Evolutionary conservation across 176 grass and related monocot species (phyloP).

Genomic region (Avena insularis): DNA sequence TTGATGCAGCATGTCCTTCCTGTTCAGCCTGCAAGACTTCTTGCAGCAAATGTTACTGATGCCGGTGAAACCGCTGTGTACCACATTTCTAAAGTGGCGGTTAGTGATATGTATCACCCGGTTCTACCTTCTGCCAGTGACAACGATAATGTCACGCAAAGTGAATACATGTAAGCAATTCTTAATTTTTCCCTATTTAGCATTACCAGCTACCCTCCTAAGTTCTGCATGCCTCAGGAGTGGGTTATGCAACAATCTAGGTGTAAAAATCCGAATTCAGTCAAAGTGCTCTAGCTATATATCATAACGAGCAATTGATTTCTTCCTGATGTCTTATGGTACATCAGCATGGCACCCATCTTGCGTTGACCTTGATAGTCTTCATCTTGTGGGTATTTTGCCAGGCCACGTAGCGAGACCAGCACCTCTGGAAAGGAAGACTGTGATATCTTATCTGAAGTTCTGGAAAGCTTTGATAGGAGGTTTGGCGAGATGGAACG

Average conservation of each 20-base stretch:
- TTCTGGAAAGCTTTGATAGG: conserved; percentile 40
- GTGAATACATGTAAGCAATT: conserved; percentile 39
- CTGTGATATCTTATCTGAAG: conserved; percentile 18
- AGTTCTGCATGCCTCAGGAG: not conserved
- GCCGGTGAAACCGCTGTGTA: conserved; percentile 39
- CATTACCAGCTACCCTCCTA: not conserved
- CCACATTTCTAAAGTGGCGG: conserved; percentile 44
- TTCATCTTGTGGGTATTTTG: conserved; percentile 38
- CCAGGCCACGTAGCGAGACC: conserved; percentile 31
- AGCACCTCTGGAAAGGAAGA: conserved; percentile 46
- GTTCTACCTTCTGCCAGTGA: conserved; percentile 32
- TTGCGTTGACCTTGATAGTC: conserved; percentile 28
- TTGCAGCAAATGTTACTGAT: conserved; percentile 40
- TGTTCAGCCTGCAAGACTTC: conserved; percentile 44
- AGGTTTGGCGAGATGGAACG: conserved; percentile 43
- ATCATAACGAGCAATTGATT: conserved; percentile 23
- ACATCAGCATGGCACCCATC: not conserved
- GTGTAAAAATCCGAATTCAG: not conserved
- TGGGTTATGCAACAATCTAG: conserved; percentile 27
- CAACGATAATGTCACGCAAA: not conserved
- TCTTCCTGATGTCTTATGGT: conserved; percentile 7
- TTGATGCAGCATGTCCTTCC: conserved; percentile 56
- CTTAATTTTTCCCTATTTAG: not conserved
- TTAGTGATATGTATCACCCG: conserved; percentile 22
- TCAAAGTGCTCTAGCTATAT: not conserved